phyloP scores from a whole-genome alignment of 805 yeast species.

The Nakazawaea ernobii region DNA sequence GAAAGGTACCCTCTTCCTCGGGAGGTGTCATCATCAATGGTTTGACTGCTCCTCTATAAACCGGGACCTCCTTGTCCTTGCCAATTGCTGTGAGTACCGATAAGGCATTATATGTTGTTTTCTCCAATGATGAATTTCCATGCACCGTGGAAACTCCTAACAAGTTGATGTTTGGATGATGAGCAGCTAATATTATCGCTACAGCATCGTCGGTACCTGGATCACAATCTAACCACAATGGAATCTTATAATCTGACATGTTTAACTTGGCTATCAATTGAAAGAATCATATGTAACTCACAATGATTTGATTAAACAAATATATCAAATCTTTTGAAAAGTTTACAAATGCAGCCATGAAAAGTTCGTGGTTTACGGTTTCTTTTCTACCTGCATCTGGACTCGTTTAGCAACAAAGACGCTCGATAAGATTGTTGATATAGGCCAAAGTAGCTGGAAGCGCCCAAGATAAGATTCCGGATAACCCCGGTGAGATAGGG shows the following conservation, averaged over 20 bases:
- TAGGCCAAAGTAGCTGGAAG: too few relatives aligned
- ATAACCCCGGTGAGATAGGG: too few relatives aligned
- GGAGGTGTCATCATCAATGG: constrained; percentile 50
- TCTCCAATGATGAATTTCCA: constrained; percentile 60
- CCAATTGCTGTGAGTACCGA: constrained; percentile 59
- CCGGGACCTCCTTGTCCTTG: constrained; percentile 44
- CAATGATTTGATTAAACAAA: too few relatives aligned
- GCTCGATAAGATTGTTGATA: too few relatives aligned
- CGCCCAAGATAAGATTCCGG: too few relatives aligned
- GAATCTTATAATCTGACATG: constrained; percentile 30
- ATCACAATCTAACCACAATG: constrained; percentile 88
- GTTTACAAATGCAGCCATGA: too few relatives aligned
- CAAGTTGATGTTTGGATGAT: constrained; percentile 51
- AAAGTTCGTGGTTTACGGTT: too few relatives aligned
- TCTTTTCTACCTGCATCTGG: too few relatives aligned
- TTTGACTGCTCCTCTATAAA: constrained; percentile 56
- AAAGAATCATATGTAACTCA: too few relatives aligned
- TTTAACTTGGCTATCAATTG: too few relatives aligned
- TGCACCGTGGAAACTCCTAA: constrained; percentile 69
- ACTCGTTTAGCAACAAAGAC: too few relatives aligned
- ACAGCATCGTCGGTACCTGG: constrained; percentile 89
- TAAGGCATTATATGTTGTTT: constrained; percentile 66
- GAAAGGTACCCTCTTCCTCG: constrained; percentile 59
- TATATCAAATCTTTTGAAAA: too few relatives aligned
- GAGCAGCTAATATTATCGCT: constrained; percentile 60